Evolutionary conservation across 2,329 filamentous ascomycete species (phyloP), one percentile per base, ranked within the genome.

Genomic region (Aspergillus puulaauensis): DNA sequence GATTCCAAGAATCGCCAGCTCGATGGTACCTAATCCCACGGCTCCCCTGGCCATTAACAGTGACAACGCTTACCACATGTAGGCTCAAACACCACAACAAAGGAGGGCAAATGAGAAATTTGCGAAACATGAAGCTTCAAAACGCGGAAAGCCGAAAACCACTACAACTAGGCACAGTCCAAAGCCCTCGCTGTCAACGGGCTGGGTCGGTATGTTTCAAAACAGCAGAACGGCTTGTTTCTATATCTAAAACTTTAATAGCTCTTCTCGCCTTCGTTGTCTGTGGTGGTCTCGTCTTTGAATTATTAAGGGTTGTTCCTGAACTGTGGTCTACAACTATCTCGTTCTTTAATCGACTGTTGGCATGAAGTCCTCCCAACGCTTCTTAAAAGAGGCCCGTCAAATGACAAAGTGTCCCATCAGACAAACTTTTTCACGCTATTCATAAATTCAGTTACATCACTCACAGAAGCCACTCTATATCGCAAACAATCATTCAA

Each of bases 51-150:
- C 11, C 8, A 24, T 15, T 9, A 27, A 7, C n/a, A 9, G 21
- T 27, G 33, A 12, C 4, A 11, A 53, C 44, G 45, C 48, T 58
- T 5, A 55, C 44, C 19, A 39, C 41, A 39, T 31, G 21, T 51
- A 85, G 83, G 82, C 80, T 24, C 85, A 88, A 82, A 88, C 86
- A 63, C 86, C 86, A 31, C 82, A 85, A 69, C 86, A 88, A 76
- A 83, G 85, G 60, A 80, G 80, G 66, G 85, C 86, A 44, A 88
- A 88, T 72, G 82, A 84, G 59, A 80, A 78, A 62, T 87, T 81
- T 67, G 85, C 85, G 52, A 81, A 82, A 64, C 73, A 77, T 61
- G 83, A 87, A 69, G 82, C 82, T 62, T 77, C 79, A 59, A 86
- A 86, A 72, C 82, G 85, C 72, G 86, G 85, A 60, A 85, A 82